A percentile compares a stretch with the other conserved stretches of the same genome.
Conservation (phyloP, 768 basidiomycete species). For the Boletus speciosus region DNA sequence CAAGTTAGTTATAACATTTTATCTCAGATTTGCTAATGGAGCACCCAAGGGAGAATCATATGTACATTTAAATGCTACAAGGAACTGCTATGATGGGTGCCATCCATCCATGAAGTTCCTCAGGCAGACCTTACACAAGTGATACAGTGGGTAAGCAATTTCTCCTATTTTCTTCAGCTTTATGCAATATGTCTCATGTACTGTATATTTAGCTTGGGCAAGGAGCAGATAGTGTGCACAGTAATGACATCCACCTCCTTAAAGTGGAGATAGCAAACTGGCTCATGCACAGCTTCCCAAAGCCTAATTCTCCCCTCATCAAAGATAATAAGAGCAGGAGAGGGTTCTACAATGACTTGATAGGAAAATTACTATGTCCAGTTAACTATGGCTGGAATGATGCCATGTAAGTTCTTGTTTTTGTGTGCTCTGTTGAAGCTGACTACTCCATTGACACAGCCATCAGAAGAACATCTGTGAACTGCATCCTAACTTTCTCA, state of each 20-base stretch:
- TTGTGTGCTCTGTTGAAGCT: neutral
- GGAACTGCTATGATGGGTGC: neutral
- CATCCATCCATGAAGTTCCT: neutral
- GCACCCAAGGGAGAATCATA: neutral
- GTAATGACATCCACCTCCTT: neutral
- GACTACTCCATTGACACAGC: neutral
- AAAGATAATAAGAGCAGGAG: too few species aligned
- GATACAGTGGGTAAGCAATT: neutral
- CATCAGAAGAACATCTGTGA: neutral
- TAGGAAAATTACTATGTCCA: neutral
- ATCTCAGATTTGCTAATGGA: neutral
- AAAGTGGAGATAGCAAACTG: neutral
- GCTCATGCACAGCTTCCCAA: too few species aligned
- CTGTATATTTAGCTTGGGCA: too few species aligned
- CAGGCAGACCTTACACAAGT: neutral
- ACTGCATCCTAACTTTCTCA: neutral
- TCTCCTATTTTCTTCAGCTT: neutral
- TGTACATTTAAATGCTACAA: neutral
- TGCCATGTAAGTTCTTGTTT: neutral
- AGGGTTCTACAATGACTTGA: neutral
- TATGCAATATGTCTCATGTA: too few species aligned
- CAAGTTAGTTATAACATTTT: too few species aligned
- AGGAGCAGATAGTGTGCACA: neutral
- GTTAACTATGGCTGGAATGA: neutral
- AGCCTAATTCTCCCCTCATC: too few species aligned